phyloP scores from a whole-genome alignment of 306 rosid genomes.

The Prunus mume region DNA sequence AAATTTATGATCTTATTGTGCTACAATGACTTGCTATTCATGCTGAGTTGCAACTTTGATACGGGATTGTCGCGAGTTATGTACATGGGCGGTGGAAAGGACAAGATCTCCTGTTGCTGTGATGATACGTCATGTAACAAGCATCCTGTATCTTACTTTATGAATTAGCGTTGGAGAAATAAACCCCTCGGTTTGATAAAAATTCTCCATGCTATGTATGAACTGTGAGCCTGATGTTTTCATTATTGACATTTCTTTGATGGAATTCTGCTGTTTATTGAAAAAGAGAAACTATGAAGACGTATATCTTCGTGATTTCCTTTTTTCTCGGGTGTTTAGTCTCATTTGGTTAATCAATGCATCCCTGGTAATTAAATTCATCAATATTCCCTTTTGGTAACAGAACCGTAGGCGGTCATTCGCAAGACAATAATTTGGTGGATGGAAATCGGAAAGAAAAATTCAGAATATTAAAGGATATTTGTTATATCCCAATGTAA shows the following conservation, averaged over 20 bases:
- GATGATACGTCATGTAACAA: slow-evolving; percentile 8
- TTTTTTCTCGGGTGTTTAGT: no score
- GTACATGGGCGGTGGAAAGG: slow-evolving; percentile 35
- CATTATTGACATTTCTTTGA: neutral
- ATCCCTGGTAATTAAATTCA: no score
- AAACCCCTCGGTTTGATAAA: slow-evolving; percentile 14
- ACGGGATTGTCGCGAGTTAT: slow-evolving; percentile 27
- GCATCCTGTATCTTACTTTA: slow-evolving; percentile 2
- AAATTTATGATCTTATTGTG: slow-evolving; percentile 28
- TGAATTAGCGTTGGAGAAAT: slow-evolving; percentile 27
- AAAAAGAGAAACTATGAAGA: neutral
- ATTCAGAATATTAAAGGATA: neutral
- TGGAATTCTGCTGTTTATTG: neutral
- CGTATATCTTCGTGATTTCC: neutral
- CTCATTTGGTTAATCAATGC: no score
- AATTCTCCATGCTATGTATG: neutral
- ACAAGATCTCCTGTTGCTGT: slow-evolving; percentile 14
- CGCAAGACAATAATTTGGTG: no score
- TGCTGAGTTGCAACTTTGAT: slow-evolving; percentile 31
- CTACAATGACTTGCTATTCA: slow-evolving; percentile 23
- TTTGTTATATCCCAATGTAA: neutral
- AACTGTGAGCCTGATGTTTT: slow-evolving; percentile 20
- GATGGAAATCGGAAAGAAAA: no score
- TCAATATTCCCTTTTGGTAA: no score
- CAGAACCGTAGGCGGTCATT: no score